Base-by-base conservation (phyloP, 441 rosid species). In the Euphorbia schlechtendalii region DNA sequence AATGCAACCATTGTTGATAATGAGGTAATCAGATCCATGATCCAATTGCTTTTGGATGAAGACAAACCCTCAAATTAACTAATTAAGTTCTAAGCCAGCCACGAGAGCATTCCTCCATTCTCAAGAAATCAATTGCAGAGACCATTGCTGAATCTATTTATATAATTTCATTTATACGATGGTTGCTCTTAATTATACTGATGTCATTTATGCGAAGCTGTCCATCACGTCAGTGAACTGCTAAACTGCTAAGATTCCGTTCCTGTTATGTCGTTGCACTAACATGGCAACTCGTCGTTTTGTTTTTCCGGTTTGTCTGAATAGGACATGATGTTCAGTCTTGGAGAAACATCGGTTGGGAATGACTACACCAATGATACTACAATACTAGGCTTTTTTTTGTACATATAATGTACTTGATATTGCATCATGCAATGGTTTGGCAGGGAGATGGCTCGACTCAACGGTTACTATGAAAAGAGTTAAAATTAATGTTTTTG, bases 21-120 rank as follows among this genome's bases (percentile, higher is more conserved):
- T 56, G 96, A 86, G 77, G 90, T 92, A 3, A 89, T 89, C 65
- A 80, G 68, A 78, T 85, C 90, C 32, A 85, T 92, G 82, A 71
- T 92, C 63, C 87, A 85, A 64, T 76, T 89, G 71, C 67, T 92
- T 49, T 64, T 86, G n/a, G 90, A 86, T 68, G 98, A 92, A 83
- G 88, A 86, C 64, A 84, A 79, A 73, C 76, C 87, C 18, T 59
- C 70, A 54, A 70, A 69, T 43, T 27, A 27, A 27, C 30, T 34
- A 5, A 34, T 8, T 85, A 73, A 80, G 64, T 30, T 36, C 3
- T 18, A 32, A 28, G 41, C 20, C 61, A 53, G 48, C 41, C 43
- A 1, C 3, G 12, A 40, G 52, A 9, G 56, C 24, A 0, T n/a
- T n/a, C n/a, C n/a, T n/a, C 22, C 24, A 34, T 8, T 52, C 24